Evolutionary conservation across 2,329 filamentous ascomycete genomes (phyloP).

Genomic region (Mycosphaerella arachidis): DNA sequence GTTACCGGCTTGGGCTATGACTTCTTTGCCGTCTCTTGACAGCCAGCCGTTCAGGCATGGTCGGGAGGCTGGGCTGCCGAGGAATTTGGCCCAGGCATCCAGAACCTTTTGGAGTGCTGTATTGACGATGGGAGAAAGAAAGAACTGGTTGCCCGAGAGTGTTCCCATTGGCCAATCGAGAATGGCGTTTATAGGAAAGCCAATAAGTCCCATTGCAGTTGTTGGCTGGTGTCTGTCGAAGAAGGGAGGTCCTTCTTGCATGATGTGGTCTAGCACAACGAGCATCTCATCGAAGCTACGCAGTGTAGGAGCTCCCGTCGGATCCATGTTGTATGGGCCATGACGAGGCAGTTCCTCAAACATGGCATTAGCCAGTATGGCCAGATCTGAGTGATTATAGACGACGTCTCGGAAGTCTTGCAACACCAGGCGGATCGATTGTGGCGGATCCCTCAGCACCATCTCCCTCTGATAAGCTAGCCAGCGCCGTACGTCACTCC

Average conservation of each 20-base stretch:
- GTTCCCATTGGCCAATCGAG: conserved; percentile 58
- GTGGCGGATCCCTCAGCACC: neutral
- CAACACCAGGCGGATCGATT: neutral
- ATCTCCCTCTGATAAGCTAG: neutral
- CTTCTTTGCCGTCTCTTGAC: conserved; percentile 32
- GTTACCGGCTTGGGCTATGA: conserved; percentile 30
- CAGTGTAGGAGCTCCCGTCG: conserved; percentile 58
- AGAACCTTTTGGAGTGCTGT: conserved; percentile 48
- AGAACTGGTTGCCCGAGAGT: conserved; percentile 49
- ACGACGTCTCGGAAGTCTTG: neutral
- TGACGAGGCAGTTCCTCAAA: conserved; percentile 57
- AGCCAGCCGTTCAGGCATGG: conserved; percentile 40
- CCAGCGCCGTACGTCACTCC: neutral
- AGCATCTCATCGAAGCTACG: conserved; percentile 64
- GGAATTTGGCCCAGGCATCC: conserved; percentile 42
- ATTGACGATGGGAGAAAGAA: conserved; percentile 51
- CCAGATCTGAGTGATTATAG: neutral
- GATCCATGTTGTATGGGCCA: conserved; percentile 56
- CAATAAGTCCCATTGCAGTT: conserved; percentile 43
- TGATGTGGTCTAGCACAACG: conserved; percentile 56
- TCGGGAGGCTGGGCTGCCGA: conserved; percentile 30
- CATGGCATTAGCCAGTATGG: conserved; percentile 48
- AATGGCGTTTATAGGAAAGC: conserved; percentile 53
- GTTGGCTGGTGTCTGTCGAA: neutral
- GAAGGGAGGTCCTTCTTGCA: conserved; percentile 20